A percentile compares a stretch with the other conserved stretches of the same genome.
These are phyloP conservation scores for Cornus florida DNA, from an alignment of 148 eudicot genomes.

Conservation along the genomic window DNA sequence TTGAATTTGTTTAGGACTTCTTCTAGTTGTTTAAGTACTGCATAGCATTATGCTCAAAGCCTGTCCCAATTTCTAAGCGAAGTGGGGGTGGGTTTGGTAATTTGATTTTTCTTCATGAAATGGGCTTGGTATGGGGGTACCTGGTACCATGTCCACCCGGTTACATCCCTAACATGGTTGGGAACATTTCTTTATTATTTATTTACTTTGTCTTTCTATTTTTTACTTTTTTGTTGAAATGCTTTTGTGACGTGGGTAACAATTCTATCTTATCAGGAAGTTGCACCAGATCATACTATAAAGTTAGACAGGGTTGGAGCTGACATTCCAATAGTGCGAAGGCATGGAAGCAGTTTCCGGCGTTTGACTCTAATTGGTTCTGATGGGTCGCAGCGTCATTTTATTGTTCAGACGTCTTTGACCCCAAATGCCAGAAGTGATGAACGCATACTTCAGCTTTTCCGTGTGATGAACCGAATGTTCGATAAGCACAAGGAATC, in stretches of 20 bases:
- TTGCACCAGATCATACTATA: constrained; percentile 96
- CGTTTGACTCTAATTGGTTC: constrained; percentile 96
- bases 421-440: constrained; percentile 98
- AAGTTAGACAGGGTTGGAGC: constrained; percentile 97
- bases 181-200: neutral
- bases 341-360: constrained; percentile 97
- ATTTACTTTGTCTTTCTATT: neutral
- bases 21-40: no score
- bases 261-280: constrained; percentile 45
- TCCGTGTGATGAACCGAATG: constrained; percentile 96
- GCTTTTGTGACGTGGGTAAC: neutral
- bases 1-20: no score
- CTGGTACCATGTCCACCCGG: no score
- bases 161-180: no score
- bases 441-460: constrained; percentile 96
- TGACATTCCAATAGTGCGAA: constrained; percentile 91
- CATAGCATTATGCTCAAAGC: no score
- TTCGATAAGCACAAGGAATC: constrained; percentile 99
- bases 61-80: no score
- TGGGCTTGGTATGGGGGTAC: no score
- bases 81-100: no score
- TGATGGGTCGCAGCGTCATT: constrained; percentile 98
- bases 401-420: constrained; percentile 90
- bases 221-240: neutral
- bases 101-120: no score